Percentiles rank a stretch among this genome's conserved stretches.
Evolutionary conservation across 352 stramenopile genomes (phyloP).

Genomic region (Thraustochytrium sp.): DNA sequence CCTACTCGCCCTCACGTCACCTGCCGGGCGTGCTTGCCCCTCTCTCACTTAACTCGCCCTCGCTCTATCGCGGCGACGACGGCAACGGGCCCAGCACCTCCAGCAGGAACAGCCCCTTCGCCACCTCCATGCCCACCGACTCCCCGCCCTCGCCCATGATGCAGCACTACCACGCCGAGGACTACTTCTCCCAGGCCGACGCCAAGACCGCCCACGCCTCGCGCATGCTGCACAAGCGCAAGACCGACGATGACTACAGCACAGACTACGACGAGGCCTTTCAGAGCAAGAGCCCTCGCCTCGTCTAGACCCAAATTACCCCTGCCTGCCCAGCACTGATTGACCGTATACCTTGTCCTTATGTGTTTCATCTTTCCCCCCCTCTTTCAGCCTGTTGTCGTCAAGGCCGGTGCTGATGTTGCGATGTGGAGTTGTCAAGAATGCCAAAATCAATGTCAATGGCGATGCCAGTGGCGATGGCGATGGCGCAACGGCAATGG

Average conservation of each 20-base stretch:
- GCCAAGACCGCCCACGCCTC: neutral
- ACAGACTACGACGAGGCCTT: neutral
- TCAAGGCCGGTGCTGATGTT: neutral
- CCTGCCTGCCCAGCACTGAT: neutral
- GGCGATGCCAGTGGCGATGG: too few species aligned
- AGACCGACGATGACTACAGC: neutral
- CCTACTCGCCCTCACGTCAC: neutral
- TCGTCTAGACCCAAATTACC: neutral
- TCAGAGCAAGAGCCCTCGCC: neutral
- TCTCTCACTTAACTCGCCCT: neutral
- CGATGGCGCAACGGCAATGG: too few species aligned
- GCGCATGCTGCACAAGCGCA: neutral
- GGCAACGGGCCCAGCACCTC: neutral
- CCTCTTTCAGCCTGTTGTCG: neutral
- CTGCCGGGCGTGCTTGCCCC: neutral
- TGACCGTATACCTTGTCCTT: neutral
- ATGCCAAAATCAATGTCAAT: too few species aligned
- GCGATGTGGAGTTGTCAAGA: too few species aligned
- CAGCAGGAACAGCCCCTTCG: neutral
- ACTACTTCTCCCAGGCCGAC: neutral
- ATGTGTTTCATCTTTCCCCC: too few species aligned
- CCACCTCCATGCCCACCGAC: neutral
- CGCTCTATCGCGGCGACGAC: neutral
- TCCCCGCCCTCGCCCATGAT: neutral
- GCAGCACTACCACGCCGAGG: neutral